These are phyloP conservation scores for Suillus weaverae DNA, from an alignment of 768 basidiomycete species.

Conservation along the genomic window DNA sequence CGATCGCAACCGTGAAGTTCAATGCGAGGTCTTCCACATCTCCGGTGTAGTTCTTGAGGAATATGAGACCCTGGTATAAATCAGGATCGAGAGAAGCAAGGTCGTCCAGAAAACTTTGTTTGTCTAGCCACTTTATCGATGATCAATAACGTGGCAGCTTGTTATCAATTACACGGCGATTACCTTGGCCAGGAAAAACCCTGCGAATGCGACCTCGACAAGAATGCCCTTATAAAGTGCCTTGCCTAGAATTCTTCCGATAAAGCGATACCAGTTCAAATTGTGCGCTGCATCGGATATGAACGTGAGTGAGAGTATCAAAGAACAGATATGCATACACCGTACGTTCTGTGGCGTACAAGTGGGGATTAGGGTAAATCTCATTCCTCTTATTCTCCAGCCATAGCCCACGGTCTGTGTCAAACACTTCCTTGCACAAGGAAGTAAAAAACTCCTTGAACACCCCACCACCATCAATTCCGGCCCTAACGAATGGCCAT, in stretches of 20 bases:
- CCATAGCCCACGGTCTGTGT: constrained; percentile 94
- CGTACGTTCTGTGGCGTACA: constrained; percentile 85
- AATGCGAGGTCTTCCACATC: constrained; percentile 86
- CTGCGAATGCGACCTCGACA: constrained; percentile 91
- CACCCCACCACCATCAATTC: constrained; percentile 95
- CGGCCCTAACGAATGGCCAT: constrained; percentile 49
- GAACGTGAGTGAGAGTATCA: constrained; percentile 1
- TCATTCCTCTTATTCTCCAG: constrained; percentile 88
- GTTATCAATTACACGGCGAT: constrained; percentile 6
- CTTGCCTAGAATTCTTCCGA: constrained; percentile 92
- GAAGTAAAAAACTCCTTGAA: constrained; percentile 98
- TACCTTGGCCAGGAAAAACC: constrained; percentile 91
- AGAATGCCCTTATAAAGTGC: constrained; percentile 96
- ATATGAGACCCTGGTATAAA: constrained; percentile 88
- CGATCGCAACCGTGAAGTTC: constrained; percentile 84
- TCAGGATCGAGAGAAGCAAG: constrained; percentile 89
- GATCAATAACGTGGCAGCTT: not conserved
- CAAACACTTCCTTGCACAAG: constrained; percentile 90
- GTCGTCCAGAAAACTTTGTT: constrained; percentile 91
- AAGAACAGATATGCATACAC: constrained; percentile 26
- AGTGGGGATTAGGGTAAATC: constrained; percentile 91
- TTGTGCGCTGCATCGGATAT: constrained; percentile 59
- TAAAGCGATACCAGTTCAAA: constrained; percentile 89
- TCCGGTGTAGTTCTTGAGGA: constrained; percentile 88
- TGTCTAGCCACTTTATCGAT: constrained; percentile 75